Evolutionary conservation across 768 basidiomycete species (phyloP).

Genomic region (Boletus rex-veris): DNA sequence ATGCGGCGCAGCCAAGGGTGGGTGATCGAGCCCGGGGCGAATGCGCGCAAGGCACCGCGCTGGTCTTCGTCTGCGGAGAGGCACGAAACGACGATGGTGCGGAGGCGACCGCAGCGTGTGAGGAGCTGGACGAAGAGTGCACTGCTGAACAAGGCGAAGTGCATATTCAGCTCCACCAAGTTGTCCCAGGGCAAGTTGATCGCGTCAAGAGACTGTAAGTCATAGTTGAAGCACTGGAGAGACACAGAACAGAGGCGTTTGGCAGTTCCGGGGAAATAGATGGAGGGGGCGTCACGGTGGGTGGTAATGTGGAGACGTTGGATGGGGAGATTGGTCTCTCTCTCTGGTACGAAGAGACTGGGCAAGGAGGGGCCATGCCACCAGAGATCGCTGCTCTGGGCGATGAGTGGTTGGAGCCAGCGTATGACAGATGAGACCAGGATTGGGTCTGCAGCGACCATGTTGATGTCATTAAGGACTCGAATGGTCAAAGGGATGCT

Average conservation of each 20-base stretch:
- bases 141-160: slow-evolving; percentile 26
- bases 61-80: slow-evolving; percentile 21
- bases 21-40: slow-evolving; percentile 12
- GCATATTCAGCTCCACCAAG: slow-evolving; percentile 25
- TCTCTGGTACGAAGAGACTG: slow-evolving; percentile 12
- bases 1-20: slow-evolving; percentile 20
- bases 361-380: slow-evolving; percentile 30
- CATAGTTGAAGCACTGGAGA: slow-evolving; percentile 20
- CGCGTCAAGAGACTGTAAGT: slow-evolving; percentile 22
- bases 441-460: slow-evolving; percentile 2
- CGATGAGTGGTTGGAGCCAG: slow-evolving; percentile 25
- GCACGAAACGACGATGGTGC: slow-evolving; percentile 21
- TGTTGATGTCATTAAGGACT: slow-evolving; percentile 24
- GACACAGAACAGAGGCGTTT: slow-evolving; percentile 17
- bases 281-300: slow-evolving; percentile 8
- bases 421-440: slow-evolving; percentile 2
- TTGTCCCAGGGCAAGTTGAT: slow-evolving; percentile 28
- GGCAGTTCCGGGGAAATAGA: slow-evolving; percentile 16
- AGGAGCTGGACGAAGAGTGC: slow-evolving; percentile 23
- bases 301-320: slow-evolving; percentile 22
- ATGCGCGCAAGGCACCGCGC: slow-evolving; percentile 3
- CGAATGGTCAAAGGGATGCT: slow-evolving; percentile 24
- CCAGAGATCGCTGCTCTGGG: slow-evolving; percentile 28
- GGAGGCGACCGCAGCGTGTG: slow-evolving; percentile 19
- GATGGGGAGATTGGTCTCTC: slow-evolving; percentile 3